Evolutionary conservation across 768 basidiomycete species (phyloP).

Genomic region (Boletus rex-veris): DNA sequence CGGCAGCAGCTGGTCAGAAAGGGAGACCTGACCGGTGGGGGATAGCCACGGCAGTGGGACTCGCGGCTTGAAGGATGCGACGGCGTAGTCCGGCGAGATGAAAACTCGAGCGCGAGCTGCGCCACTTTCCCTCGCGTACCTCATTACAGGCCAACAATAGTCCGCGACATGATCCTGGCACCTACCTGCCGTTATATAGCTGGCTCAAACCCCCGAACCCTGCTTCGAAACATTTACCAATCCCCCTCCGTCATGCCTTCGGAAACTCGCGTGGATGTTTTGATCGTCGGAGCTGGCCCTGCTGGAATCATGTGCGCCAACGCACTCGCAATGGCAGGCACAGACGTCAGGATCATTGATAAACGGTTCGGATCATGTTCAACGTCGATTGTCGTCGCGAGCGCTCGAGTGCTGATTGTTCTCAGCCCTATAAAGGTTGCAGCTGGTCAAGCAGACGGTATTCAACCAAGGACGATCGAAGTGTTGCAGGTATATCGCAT

Average conservation of each 20-base stretch:
- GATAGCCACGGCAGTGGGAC: no score
- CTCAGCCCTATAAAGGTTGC: constrained; percentile 39
- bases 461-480: constrained; percentile 53
- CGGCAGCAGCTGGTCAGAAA: no score
- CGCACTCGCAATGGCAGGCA: constrained; percentile 42
- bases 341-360: constrained; percentile 46
- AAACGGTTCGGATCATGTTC: constrained; percentile 32
- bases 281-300: constrained; percentile 49
- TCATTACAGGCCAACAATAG: no score
- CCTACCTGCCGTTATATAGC: no score
- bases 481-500: constrained; percentile 41
- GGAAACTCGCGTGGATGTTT: constrained; percentile 41
- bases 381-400: not conserved
- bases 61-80: no score
- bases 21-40: no score
- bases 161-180: no score
- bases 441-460: constrained; percentile 54
- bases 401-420: not conserved
- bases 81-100: no score
- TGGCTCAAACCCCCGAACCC: no score
- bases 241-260: constrained; percentile 14
- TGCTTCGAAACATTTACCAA: not conserved
- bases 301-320: constrained; percentile 69
- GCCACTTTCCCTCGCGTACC: no score
- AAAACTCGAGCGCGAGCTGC: no score